Conservation (phyloP, 257 asterid genomes). For the Echium plantagineum region DNA sequence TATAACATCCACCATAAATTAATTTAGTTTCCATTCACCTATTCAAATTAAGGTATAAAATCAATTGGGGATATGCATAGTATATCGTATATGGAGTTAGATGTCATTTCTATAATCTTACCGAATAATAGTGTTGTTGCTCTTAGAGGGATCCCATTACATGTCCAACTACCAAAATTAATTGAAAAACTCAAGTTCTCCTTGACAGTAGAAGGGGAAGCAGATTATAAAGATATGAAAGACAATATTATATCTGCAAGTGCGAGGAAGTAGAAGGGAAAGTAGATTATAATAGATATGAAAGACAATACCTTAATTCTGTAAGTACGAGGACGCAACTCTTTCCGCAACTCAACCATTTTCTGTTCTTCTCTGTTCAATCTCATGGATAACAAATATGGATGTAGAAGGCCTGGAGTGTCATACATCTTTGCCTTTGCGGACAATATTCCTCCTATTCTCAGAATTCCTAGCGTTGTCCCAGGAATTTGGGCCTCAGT, state of each 20-base stretch:
- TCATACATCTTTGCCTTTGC: constrained; percentile 98
- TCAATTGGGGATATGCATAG: too few relatives aligned
- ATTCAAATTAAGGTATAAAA: too few relatives aligned
- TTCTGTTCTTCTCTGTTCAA: constrained; percentile 85
- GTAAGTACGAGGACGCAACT: constrained; percentile 77
- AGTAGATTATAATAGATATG: not conserved
- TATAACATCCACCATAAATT: not conserved
- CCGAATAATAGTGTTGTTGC: too few relatives aligned
- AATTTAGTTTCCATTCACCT: too few relatives aligned
- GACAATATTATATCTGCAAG: constrained; percentile 61
- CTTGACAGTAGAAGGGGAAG: not conserved
- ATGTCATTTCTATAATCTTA: too few relatives aligned
- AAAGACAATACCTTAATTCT: constrained; percentile 63
- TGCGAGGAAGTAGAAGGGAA: constrained; percentile 18
- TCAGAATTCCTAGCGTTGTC: constrained; percentile 83
- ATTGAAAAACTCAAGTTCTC: not conserved
- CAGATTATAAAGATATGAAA: not conserved
- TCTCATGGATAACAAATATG: constrained; percentile 72
- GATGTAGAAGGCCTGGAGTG: constrained; percentile 90
- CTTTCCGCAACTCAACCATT: constrained; percentile 87
- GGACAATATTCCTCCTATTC: constrained; percentile 81
- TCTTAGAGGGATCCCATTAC: not conserved
- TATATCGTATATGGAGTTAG: too few relatives aligned
- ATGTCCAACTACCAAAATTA: not conserved
- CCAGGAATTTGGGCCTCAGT: constrained; percentile 96